Conservation (phyloP, 257 asterid species). For the Parsonsia alboflavescens region DNA sequence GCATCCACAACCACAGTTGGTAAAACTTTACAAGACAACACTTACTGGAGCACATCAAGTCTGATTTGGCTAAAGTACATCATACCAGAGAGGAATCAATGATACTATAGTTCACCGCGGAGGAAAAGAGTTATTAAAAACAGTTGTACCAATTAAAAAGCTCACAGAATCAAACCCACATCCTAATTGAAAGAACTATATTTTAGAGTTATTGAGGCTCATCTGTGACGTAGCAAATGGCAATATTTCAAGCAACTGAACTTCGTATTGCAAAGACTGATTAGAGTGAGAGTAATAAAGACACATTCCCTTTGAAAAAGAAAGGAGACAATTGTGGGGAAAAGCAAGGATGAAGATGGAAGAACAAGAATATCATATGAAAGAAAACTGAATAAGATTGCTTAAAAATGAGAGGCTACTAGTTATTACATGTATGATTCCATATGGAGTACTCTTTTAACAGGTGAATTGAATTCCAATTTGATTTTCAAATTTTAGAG, state of each 20-base stretch:
- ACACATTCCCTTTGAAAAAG: neutral
- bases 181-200: neutral
- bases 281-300: neutral
- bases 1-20: conserved; percentile 20
- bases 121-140: neutral
- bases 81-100: conserved; percentile 34
- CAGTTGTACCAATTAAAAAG: neutral
- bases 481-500: no score
- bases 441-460: neutral
- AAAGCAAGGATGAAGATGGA: neutral
- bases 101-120: neutral
- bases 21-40: conserved; percentile 14
- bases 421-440: neutral
- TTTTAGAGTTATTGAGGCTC: neutral
- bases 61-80: conserved; percentile 57
- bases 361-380: neutral
- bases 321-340: neutral
- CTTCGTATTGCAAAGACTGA: no score
- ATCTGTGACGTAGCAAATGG: neutral
- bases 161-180: neutral
- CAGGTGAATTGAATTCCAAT: neutral
- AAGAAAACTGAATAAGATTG: neutral
- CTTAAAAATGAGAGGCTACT: neutral
- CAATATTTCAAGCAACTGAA: neutral
- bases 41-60: conserved; percentile 38